These are phyloP conservation scores for Penicillium vulpinum DNA, from an alignment of 2,329 filamentous ascomycete species.

Conservation along the genomic window DNA sequence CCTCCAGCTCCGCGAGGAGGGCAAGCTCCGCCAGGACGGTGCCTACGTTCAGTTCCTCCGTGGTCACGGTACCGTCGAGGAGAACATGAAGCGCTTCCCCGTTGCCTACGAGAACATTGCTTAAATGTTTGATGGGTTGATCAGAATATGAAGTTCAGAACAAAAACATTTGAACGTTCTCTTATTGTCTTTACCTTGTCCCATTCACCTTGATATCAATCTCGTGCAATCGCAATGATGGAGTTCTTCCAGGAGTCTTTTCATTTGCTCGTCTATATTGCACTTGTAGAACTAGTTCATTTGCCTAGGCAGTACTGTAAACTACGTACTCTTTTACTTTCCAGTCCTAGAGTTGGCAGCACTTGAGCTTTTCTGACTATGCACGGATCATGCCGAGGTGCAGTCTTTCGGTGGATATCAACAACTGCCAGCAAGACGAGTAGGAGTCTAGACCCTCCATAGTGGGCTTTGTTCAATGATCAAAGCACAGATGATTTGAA, in stretches of 20 bases:
- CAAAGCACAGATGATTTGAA: not conserved
- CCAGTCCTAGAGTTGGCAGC: not conserved
- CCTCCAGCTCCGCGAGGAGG: slow-evolving; percentile 88
- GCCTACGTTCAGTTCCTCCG: slow-evolving; percentile 99
- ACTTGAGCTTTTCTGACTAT: not conserved
- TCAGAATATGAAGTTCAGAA: slow-evolving; percentile 31
- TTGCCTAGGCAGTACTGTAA: not conserved
- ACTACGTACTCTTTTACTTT: not conserved
- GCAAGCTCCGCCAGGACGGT: slow-evolving; percentile 94
- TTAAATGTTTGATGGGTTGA: slow-evolving; percentile 39
- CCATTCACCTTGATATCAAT: slow-evolving; percentile 25
- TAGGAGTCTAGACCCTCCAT: slow-evolving; percentile 3
- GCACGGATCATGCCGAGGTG: not conserved
- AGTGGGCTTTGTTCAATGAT: not conserved
- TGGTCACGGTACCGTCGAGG: slow-evolving; percentile 81
- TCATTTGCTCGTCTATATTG: not conserved
- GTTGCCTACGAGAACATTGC: slow-evolving; percentile 65
- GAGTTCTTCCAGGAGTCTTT: slow-evolving; percentile 26
- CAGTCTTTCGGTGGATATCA: not conserved
- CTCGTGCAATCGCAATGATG: slow-evolving; percentile 22
- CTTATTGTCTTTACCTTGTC: slow-evolving; percentile 20
- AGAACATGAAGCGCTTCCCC: slow-evolving; percentile 95
- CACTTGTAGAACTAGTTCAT: not conserved
- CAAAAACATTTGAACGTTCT: slow-evolving; percentile 27
- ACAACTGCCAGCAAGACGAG: not conserved